These are phyloP conservation scores for Podospora sp. DNA, from an alignment of 495 filamentous ascomycete species.

Conservation along the genomic window DNA sequence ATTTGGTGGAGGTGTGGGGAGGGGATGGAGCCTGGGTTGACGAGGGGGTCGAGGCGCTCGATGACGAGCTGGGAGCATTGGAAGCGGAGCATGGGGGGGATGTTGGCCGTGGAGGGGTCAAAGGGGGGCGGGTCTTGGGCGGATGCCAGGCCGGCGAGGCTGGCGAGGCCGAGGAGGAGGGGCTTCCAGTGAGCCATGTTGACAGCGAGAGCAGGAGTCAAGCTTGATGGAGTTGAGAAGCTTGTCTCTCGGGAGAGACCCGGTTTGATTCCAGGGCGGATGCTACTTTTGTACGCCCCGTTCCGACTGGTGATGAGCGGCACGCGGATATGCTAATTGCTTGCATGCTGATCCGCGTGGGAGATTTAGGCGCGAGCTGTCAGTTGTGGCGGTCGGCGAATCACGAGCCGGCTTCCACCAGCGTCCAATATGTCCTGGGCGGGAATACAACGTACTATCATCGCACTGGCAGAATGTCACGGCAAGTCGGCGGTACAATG, in stretches of 20 bases:
- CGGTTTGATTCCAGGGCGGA: background rate
- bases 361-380: constrained; percentile 5
- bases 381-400: background rate
- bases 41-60: constrained; percentile 66
- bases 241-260: background rate
- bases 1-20: constrained; percentile 56
- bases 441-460: background rate
- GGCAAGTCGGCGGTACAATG: background rate
- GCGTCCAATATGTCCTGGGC: background rate
- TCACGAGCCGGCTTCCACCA: background rate
- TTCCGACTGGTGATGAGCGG: background rate
- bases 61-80: constrained; percentile 36
- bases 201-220: background rate
- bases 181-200: constrained; percentile 1
- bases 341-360: background rate
- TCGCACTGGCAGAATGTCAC: background rate
- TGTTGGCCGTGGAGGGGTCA: constrained; percentile 24
- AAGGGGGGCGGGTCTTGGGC: constrained; percentile 21
- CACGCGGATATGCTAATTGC: background rate
- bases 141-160: background rate
- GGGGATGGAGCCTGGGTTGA: constrained; percentile 50
- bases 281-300: background rate
- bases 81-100: constrained; percentile 37
- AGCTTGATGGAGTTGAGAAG: background rate
- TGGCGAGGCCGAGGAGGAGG: constrained; percentile 1